These are phyloP conservation scores for Pichia californica DNA, from an alignment of 805 yeast species.

Conservation along the genomic window DNA sequence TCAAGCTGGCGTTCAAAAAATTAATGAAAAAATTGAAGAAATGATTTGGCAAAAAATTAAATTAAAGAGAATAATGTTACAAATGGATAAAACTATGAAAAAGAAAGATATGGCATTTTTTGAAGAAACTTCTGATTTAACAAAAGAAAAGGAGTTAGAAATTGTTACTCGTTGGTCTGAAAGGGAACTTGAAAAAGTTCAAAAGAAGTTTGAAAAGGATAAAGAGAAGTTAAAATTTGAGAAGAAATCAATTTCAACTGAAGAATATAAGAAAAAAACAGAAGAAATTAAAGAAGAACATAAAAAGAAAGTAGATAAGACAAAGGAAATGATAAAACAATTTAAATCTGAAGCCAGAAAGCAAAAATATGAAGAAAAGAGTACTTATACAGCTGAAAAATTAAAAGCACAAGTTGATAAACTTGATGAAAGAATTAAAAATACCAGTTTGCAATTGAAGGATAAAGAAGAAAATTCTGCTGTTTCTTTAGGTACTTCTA, in stretches of 20 bases:
- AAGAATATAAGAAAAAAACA: constrained; percentile 46
- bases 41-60: constrained; percentile 80
- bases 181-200: constrained; percentile 57
- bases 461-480: constrained; percentile 93
- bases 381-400: constrained; percentile 57
- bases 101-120: constrained; percentile 53
- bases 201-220: constrained; percentile 65
- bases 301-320: constrained; percentile 46
- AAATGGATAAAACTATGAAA: constrained; percentile 47
- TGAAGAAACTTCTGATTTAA: constrained; percentile 59
- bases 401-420: constrained; percentile 64
- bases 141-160: constrained; percentile 53
- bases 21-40: constrained; percentile 70
- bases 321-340: constrained; percentile 43
- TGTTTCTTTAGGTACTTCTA: constrained; percentile 88
- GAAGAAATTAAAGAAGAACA: constrained; percentile 48
- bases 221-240: constrained; percentile 66
- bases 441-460: constrained; percentile 66
- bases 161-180: constrained; percentile 57
- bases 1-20: constrained; percentile 72
- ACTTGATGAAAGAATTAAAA: constrained; percentile 62
- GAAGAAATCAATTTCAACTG: constrained; percentile 45
- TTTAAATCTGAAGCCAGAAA: constrained; percentile 53
- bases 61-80: constrained; percentile 61
- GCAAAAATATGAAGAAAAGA: constrained; percentile 51